Percentiles rank a stretch among this genome's conserved stretches.
Conservation (phyloP, 495 filamentous ascomycete genomes). For the Clavariopsis aquatica region DNA sequence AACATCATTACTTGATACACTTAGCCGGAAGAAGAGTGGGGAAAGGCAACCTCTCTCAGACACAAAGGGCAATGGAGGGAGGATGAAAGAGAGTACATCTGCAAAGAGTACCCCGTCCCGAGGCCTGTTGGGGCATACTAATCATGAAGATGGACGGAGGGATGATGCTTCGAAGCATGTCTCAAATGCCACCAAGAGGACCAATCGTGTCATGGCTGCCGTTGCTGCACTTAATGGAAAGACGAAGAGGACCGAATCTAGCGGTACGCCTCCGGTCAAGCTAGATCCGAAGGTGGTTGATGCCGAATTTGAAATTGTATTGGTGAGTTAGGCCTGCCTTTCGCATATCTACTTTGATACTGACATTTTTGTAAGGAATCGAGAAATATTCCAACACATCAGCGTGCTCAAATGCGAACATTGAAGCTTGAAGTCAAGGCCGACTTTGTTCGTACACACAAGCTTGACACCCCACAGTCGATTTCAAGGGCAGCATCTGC, state of each 20-base stretch:
- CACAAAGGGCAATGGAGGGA: conserved; percentile 30
- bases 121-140: conserved; percentile 24
- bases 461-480: conserved; percentile 55
- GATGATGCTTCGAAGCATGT: conserved; percentile 45
- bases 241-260: conserved; percentile 34
- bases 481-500: conserved; percentile 39
- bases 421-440: conserved; percentile 87
- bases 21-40: conserved; percentile 31
- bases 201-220: conserved; percentile 62
- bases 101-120: conserved; percentile 9
- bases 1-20: conserved; percentile 28
- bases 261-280: conserved; percentile 31
- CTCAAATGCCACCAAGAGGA: conserved; percentile 42
- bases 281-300: conserved; percentile 51
- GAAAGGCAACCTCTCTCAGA: conserved; percentile 29
- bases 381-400: conserved; percentile 88
- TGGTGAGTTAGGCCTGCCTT: conserved; percentile 41
- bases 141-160: conserved; percentile 33
- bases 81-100: conserved; percentile 3
- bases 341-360: not conserved
- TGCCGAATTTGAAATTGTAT: conserved; percentile 63
- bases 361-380: conserved; percentile 55
- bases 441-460: conserved; percentile 89
- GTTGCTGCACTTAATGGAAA: conserved; percentile 62
- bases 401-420: conserved; percentile 89